Base-by-base conservation (phyloP, 768 basidiomycete genomes). In the Mycena belliarum region DNA sequence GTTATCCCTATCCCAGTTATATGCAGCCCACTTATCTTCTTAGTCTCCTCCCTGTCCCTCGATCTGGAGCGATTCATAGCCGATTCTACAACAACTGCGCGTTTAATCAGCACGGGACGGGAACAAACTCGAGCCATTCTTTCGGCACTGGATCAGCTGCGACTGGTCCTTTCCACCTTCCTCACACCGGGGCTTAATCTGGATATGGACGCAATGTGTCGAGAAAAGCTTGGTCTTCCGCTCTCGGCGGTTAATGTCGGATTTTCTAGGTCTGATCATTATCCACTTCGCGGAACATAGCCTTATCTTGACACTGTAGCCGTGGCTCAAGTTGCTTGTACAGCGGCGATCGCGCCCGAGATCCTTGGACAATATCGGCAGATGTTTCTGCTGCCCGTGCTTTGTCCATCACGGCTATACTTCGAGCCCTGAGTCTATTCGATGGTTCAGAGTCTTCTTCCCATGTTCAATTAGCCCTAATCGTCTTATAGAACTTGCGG, bases 281-380 rank as follows among this genome's bases (percentile, higher is more conserved):
- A 32, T 35, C 14, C 44, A 38, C 25, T n/a, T 25, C 37, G 24
- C 45, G 40, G 50, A 47, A 50, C 38, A 26, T 61, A 55, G 52
- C 4, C 35, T 49, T 25, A 44, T 20, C 40, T n/a, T 29, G 48
- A 40, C 10, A 12, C 26, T 28, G 49, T 48, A 85, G 84, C 33
- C 62, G 60, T 33, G 72, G 70, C 26, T 69, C 76, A 23, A 73
- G 76, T 20, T 77, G 78, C 0, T 48, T 85, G 35, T 83, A 82
- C 63, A 66, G 69, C 0, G 69, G 65, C 4, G 65, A 68, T 6
- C 60, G 63, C 32, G 61, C 82, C 6, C 70, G 66, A 25, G 80
- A 81, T 35, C 69, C 74, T 0, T 97, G 95, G 94, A 82, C 79
- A n/a, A 72, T 92, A 20, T 95, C 93, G 0, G 74, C 81, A 0